Evolutionary conservation across 2,329 filamentous ascomycete species (phyloP).

Genomic region (Alternaria atra): DNA sequence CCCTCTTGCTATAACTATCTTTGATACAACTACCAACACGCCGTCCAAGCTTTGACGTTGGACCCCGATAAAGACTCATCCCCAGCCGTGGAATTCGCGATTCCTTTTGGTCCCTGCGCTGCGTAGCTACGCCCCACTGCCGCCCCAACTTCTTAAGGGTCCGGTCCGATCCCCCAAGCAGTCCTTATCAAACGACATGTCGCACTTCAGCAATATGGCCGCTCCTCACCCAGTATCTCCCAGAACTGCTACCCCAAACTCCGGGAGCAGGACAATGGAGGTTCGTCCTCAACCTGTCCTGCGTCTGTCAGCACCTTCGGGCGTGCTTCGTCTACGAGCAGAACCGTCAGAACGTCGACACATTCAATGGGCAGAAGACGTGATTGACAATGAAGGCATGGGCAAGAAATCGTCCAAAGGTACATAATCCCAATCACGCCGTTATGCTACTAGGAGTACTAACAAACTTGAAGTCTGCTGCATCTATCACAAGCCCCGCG

Average conservation of each 20-base stretch:
- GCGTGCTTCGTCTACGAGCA: constrained; percentile 54
- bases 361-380: constrained; percentile 92
- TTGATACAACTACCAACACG: constrained; percentile 14
- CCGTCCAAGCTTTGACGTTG: constrained; percentile 9
- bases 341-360: constrained; percentile 61
- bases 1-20: constrained; percentile 9
- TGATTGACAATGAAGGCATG: constrained; percentile 94
- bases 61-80: constrained; percentile 14
- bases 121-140: constrained; percentile 24
- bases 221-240: constrained; percentile 28
- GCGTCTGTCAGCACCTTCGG: constrained; percentile 46
- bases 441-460: background rate
- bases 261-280: constrained; percentile 37
- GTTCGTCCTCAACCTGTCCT: constrained; percentile 42
- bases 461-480: constrained; percentile 78
- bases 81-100: constrained; percentile 13
- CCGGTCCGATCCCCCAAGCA: constrained; percentile 78
- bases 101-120: constrained; percentile 26
- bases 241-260: constrained; percentile 28
- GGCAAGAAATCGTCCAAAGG: constrained; percentile 95
- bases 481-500: constrained; percentile 89
- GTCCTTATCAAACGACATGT: constrained; percentile 84
- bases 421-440: constrained; percentile 47
- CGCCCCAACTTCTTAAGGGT: constrained; percentile 24
- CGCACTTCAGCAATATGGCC: constrained; percentile 36